Conservation (phyloP, 345 rosid species). For the Brassica juncea region DNA sequence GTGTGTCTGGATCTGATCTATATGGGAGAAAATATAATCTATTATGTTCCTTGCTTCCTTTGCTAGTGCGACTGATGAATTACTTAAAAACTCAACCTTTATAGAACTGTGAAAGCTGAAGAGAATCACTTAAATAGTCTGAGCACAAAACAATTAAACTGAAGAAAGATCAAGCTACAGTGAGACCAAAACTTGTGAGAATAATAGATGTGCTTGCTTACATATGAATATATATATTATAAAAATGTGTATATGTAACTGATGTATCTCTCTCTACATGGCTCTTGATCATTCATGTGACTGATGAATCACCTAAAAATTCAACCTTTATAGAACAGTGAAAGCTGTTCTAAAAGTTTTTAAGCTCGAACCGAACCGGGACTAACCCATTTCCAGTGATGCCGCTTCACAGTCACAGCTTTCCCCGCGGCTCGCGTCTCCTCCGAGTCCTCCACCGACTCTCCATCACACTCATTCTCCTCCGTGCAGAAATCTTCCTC, state of each 20-base stretch:
- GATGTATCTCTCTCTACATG: constrained; percentile 5
- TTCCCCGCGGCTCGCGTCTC: constrained; percentile 45
- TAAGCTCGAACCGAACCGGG: constrained; percentile 49
- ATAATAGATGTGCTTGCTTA: background rate
- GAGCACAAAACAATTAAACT: background rate
- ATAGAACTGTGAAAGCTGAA: too few species aligned
- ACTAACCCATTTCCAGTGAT: constrained; percentile 92
- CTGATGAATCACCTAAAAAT: background rate
- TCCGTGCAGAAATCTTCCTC: constrained; percentile 79
- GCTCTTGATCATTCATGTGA: constrained; percentile 6
- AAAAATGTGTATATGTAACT: too few species aligned
- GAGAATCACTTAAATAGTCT: background rate
- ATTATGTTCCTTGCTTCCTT: too few species aligned
- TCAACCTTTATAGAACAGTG: background rate
- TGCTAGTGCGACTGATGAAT: too few species aligned
- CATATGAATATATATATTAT: too few species aligned
- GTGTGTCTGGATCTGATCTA: too few species aligned
- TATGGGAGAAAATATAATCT: too few species aligned
- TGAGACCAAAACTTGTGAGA: constrained; percentile 21
- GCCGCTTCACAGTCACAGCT: constrained; percentile 74
- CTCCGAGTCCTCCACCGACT: constrained; percentile 37
- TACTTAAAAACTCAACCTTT: background rate
- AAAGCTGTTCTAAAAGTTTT: constrained; percentile 1
- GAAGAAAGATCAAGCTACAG: background rate
- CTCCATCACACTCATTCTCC: constrained; percentile 54